A percentile compares a stretch with the other conserved stretches of the same genome.
Evolutionary conservation across 2,329 filamentous ascomycete genomes (phyloP).

Genomic region (Phialemoniopsis sp.): DNA sequence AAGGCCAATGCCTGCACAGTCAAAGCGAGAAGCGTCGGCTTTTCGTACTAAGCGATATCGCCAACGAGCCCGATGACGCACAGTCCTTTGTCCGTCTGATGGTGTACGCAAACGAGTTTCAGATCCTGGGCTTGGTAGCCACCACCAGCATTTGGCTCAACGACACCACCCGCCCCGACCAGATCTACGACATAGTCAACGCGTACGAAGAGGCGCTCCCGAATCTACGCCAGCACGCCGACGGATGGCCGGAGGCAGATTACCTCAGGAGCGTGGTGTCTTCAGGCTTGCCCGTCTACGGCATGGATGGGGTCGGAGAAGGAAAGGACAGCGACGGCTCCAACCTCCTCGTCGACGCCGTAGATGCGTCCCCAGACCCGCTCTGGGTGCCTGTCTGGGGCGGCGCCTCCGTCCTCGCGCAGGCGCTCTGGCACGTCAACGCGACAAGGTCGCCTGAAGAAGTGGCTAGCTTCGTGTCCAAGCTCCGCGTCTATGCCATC

Average conservation of each 20-base stretch:
- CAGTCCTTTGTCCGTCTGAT: conserved; percentile 37
- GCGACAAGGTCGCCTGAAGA: conserved; percentile 23
- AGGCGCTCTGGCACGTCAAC: conserved; percentile 36
- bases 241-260: conserved; percentile 34
- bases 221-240: conserved; percentile 43
- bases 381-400: conserved; percentile 47
- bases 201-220: conserved; percentile 35
- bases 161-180: conserved; percentile 29
- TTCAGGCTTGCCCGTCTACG: no score
- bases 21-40: conserved; percentile 21
- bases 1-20: no score
- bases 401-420: conserved; percentile 42
- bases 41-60: conserved; percentile 36
- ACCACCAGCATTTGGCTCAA: conserved; percentile 40
- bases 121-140: conserved; percentile 35
- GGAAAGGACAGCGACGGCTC: conserved; percentile 29
- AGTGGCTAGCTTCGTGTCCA: conserved; percentile 23
- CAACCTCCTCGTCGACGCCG: conserved; percentile 22
- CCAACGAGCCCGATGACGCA: conserved; percentile 39
- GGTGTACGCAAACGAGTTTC: conserved; percentile 38
- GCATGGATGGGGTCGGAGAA: conserved; percentile 10
- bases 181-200: conserved; percentile 35
- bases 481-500: conserved; percentile 41
- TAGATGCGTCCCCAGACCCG: conserved; percentile 25
- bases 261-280: conserved; percentile 28